Conservation (phyloP, 1,284 basidiomycete species). For the Cystobasidiaceae sp. region DNA sequence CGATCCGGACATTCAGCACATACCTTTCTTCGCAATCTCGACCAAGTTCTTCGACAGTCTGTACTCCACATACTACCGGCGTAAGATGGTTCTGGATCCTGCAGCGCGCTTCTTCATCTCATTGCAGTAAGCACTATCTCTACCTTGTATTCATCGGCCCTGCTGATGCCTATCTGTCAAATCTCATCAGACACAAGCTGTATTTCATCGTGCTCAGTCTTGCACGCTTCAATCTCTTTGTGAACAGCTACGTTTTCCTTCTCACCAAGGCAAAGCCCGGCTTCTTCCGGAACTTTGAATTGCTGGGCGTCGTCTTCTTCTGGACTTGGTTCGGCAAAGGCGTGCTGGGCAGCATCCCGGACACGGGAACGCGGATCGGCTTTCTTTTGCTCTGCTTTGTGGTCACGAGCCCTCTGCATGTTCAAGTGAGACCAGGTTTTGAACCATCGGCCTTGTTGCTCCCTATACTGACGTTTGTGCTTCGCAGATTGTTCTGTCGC, state of each 20-base stretch:
- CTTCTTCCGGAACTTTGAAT: conserved; percentile 54
- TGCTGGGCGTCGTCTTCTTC: conserved; percentile 64
- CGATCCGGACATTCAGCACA: conserved; percentile 89
- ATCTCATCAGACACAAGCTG: conserved; percentile 69
- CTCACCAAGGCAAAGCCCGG: conserved; percentile 52
- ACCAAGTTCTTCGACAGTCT: conserved; percentile 76
- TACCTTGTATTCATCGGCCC: too few species aligned
- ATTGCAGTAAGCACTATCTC: conserved; percentile 58
- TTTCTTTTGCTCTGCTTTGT: conserved; percentile 75
- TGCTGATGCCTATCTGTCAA: too few species aligned
- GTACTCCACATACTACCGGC: conserved; percentile 93
- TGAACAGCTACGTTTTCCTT: conserved; percentile 75
- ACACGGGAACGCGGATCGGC: conserved; percentile 59
- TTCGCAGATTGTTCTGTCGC: conserved; percentile 94
- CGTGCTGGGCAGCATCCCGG: conserved; percentile 60
- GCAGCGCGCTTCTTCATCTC: conserved; percentile 64
- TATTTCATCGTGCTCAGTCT: conserved; percentile 90
- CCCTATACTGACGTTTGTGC: not conserved
- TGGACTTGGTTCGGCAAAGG: conserved; percentile 68
- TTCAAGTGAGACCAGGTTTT: conserved; percentile 60
- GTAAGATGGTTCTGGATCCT: conserved; percentile 72
- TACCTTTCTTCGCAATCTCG: conserved; percentile 94
- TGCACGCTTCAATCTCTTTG: conserved; percentile 93
- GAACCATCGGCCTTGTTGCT: not conserved
- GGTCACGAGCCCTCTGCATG: conserved; percentile 74